A percentile compares a stretch with the other conserved stretches of the same genome.
Conservation (phyloP, 306 rosid species). For the barrel medic (Medicago truncatula) region MtrunA17r5.0-ANR NC_053046.1:30604501-30605000, state of each 20-base stretch:
- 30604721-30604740: too few relatives aligned
- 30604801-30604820: slow-evolving; percentile 6
- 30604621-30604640: too few relatives aligned
- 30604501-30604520: too few relatives aligned
- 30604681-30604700: background rate
- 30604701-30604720: background rate
- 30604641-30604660: background rate
- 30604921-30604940: slow-evolving; percentile 40
- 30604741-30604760: too few relatives aligned
- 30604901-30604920: too few relatives aligned
- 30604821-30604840: background rate
- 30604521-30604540: too few relatives aligned
- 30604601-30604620: too few relatives aligned
- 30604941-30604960: background rate
- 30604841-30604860: slow-evolving; percentile 44
- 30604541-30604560: background rate
- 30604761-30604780: background rate
- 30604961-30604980: slow-evolving; percentile 1
- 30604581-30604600: background rate
- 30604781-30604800: background rate
- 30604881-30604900: slow-evolving; percentile 37
- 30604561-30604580: background rate
- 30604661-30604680: background rate
- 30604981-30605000: slow-evolving; percentile 42
- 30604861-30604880: slow-evolving; percentile 25